phyloP scores from a whole-genome alignment of 1,139 yeast species.

The Hansenula lynferdii region DNA sequence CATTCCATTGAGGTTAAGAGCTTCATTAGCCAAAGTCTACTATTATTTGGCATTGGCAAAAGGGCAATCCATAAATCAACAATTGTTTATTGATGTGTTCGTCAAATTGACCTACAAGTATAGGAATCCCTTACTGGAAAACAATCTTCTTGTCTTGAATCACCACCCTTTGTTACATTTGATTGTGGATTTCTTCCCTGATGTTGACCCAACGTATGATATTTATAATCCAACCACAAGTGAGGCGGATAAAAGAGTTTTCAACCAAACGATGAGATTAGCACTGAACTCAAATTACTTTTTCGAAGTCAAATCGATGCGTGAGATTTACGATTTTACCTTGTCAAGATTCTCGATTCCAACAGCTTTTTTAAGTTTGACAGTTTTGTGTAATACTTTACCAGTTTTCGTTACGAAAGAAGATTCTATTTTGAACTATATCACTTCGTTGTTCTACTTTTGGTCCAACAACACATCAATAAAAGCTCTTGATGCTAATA shows the following conservation, averaged over 20 bases:
- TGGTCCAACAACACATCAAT: constrained; percentile 64
- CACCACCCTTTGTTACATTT: constrained; percentile 46
- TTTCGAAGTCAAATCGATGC: constrained; percentile 30
- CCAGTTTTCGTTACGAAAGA: constrained; percentile 35
- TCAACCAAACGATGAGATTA: constrained; percentile 31
- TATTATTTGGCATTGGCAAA: constrained; percentile 70
- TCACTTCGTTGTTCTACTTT: constrained; percentile 65
- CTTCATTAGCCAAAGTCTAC: constrained; percentile 63
- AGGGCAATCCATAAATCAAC: constrained; percentile 65
- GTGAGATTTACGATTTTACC: constrained; percentile 28
- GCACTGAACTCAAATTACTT: constrained; percentile 34
- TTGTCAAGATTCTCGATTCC: constrained; percentile 45
- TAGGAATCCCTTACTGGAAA: constrained; percentile 33
- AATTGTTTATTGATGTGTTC: constrained; percentile 62
- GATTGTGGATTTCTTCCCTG: constrained; percentile 44
- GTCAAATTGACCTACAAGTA: constrained; percentile 49
- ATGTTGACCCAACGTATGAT: constrained; percentile 37
- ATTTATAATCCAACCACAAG: constrained; percentile 24
- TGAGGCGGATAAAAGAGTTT: constrained; percentile 29
- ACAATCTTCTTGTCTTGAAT: constrained; percentile 33
- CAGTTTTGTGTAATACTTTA: constrained; percentile 48
- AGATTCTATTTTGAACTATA: constrained; percentile 34
- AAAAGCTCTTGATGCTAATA: constrained; percentile 58
- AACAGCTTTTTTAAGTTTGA: constrained; percentile 54
- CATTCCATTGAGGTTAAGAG: constrained; percentile 64